Conservation (phyloP, 2,329 filamentous ascomycete genomes). For the Xylariaceae sp. region DNA sequence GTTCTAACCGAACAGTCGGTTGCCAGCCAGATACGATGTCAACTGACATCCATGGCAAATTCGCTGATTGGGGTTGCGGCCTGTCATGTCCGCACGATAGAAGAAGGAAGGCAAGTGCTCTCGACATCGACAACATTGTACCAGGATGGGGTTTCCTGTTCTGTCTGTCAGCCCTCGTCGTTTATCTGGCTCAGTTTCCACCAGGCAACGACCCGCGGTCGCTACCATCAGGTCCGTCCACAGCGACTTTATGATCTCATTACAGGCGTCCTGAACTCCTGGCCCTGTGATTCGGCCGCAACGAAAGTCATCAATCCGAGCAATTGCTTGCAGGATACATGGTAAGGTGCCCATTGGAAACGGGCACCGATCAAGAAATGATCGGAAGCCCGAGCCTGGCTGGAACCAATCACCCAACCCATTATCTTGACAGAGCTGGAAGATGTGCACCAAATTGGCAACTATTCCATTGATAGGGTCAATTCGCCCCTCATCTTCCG, state of each 20-base stretch:
- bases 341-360: conserved; percentile 12
- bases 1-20: too few relatives aligned
- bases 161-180: too few relatives aligned
- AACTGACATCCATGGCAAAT: conserved; percentile 21
- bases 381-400: conserved; percentile 20
- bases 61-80: background rate
- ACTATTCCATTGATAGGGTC: conserved; percentile 11
- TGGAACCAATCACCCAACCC: conserved; percentile 17
- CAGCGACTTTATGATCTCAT: conserved; percentile 7
- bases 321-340: conserved; percentile 16
- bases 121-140: conserved; percentile 10
- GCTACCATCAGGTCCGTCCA: conserved; percentile 17
- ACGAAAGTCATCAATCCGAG: conserved; percentile 11
- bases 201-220: too few relatives aligned
- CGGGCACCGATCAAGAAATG: conserved; percentile 23
- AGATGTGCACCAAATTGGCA: conserved; percentile 10
- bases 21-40: too few relatives aligned
- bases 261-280: too few relatives aligned
- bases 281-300: background rate
- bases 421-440: conserved; percentile 8
- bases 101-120: conserved; percentile 11
- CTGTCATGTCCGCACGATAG: conserved; percentile 3
- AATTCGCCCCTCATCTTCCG: conserved; percentile 13
- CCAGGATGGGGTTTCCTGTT: background rate
- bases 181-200: too few relatives aligned